Base-by-base conservation (phyloP, 345 rosid species). In the Arabidopsis suecica region DNA sequence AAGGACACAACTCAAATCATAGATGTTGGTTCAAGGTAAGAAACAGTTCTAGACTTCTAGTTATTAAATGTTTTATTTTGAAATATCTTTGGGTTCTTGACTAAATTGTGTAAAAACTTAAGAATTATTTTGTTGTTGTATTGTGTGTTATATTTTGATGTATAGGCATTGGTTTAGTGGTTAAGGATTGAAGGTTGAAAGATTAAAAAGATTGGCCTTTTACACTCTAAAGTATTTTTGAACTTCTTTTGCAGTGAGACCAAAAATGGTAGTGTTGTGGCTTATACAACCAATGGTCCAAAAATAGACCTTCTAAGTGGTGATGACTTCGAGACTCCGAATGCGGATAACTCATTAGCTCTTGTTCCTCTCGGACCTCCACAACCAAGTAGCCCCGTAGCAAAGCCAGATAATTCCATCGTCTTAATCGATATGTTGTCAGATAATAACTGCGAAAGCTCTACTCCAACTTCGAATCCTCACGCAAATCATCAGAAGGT, bases 231-330 rank as follows among this genome's bases (percentile, higher is more conserved):
- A 20, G 55, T 37, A 7, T 11, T n/a, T 18, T 38, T 65, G 2
- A 25, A 74, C 25, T 74, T 33, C 0, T 69, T 71, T 57, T 37
- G 57, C 34, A 78, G 81, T 72, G 81, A 59, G 51, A 65, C 58
- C 40, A 59, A 72, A 78, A 68, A 50, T 22, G 7, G 74, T 56
- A 79, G 81, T 60, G 82, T 83, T 80, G 97, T 85, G 65, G 94
- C 93, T 64, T 81, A 90, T 62, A 55, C 82, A 74, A 64, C 87
- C 53, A 87, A 85, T 77, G 93, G 94, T 81, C 82, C 88, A 57
- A 93, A 89, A 73, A 75, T 93, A 66, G 99, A 96, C 75, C 88
- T 96, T 49, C 88, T 96, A 82, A 96, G 99, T 71, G 99, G 99
- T 57, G 81, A 78, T 72, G 78, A 72, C 45, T 72, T 66, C 45